Evolutionary conservation across 108 stramenopile species (phyloP).

Genomic region (Hondaea fermentalgiana): DNA sequence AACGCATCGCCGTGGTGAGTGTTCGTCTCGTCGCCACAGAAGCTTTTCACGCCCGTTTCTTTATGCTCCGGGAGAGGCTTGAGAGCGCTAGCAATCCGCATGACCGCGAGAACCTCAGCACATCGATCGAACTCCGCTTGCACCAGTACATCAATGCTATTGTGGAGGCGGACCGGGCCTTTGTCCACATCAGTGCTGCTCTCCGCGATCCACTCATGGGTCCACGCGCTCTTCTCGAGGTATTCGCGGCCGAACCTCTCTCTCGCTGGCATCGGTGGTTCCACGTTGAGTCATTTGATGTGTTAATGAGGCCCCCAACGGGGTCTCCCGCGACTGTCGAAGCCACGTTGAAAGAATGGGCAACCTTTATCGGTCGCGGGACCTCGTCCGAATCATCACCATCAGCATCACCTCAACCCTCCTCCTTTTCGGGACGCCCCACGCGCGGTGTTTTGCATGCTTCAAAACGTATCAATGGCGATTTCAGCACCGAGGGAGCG

Average conservation of each 20-base stretch:
- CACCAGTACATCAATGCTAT: not conserved
- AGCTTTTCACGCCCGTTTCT: not conserved
- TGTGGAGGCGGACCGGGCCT: not conserved
- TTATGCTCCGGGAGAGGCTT: not conserved
- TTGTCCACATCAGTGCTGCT: not conserved
- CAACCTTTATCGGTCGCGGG: not conserved
- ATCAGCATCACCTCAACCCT: too few species aligned
- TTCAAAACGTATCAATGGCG: too few species aligned
- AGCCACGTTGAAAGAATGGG: not conserved
- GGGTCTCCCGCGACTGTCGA: not conserved
- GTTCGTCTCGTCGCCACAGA: not conserved
- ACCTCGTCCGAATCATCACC: not conserved
- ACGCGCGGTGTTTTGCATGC: too few species aligned
- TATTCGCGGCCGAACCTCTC: not conserved
- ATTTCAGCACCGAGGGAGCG: not conserved
- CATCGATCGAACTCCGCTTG: not conserved
- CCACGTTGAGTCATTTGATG: not conserved
- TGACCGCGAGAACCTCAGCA: not conserved
- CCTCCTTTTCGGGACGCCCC: too few species aligned
- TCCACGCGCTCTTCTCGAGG: not conserved
- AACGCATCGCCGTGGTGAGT: not conserved
- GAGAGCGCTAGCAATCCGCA: not conserved
- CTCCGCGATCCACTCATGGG: not conserved
- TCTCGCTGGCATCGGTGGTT: slow-evolving; percentile 13
- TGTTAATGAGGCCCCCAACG: not conserved